Percentiles rank a stretch among this genome's conserved stretches.
Evolutionary conservation across 108 stramenopile species (phyloP).

Genomic region (Skeletonema potamos): DNA sequence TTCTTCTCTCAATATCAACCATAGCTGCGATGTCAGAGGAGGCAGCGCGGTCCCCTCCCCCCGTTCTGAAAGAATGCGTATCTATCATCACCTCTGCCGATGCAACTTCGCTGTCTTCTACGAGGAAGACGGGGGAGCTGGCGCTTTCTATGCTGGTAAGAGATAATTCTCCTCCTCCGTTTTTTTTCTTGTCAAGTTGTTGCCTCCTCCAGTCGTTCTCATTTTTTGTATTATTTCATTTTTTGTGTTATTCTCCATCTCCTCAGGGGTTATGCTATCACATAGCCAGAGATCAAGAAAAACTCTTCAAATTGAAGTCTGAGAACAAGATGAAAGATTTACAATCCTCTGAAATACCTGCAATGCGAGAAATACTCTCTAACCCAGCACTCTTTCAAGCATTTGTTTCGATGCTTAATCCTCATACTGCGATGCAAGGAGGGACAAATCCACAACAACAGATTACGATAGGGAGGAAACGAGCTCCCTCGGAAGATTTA

Average conservation of each 20-base stretch:
- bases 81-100: background rate
- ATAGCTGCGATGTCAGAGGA: no score
- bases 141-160: background rate
- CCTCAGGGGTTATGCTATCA: background rate
- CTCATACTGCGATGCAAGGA: background rate
- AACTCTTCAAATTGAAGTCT: background rate
- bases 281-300: background rate
- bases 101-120: background rate
- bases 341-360: constrained; percentile 12
- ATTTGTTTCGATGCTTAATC: constrained; percentile 6
- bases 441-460: constrained; percentile 2
- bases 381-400: constrained; percentile 3
- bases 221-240: background rate
- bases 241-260: background rate
- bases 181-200: background rate
- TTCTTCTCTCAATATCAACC: no score
- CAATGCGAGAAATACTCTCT: constrained; percentile 13
- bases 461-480: constrained; percentile 8
- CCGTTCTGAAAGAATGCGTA: constrained; percentile 13
- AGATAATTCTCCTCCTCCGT: background rate
- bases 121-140: background rate
- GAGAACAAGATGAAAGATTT: background rate
- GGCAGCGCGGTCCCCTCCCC: background rate
- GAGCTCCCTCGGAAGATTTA: constrained; percentile 25
- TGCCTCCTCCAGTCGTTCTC: background rate